These are phyloP conservation scores for Biscogniauxia mediterranea DNA, from an alignment of 2,329 filamentous ascomycete genomes.

Conservation along the genomic window DNA sequence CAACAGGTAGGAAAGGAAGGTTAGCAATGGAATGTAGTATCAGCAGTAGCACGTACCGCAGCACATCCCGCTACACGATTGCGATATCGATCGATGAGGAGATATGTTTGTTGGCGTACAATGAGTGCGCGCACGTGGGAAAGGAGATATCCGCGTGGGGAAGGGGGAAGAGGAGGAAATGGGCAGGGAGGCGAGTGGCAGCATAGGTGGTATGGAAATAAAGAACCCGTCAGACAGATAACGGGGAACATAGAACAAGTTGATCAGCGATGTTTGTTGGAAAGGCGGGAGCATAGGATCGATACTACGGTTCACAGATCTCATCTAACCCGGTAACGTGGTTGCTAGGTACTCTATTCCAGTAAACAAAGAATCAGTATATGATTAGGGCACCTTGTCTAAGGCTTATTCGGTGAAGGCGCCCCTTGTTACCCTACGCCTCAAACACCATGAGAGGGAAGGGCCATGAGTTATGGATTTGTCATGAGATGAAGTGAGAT, in stretches of 20 bases:
- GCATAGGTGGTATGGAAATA: not conserved
- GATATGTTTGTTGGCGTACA: too few relatives aligned
- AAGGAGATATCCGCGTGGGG: too few relatives aligned
- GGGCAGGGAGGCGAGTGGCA: not conserved
- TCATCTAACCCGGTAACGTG: not conserved
- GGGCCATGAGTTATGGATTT: not conserved
- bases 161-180: not conserved
- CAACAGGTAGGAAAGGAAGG: too few relatives aligned
- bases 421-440: not conserved
- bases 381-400: not conserved
- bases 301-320: not conserved
- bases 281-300: not conserved
- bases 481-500: not conserved
- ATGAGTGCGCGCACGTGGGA: too few relatives aligned
- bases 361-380: not conserved
- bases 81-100: too few relatives aligned
- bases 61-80: too few relatives aligned
- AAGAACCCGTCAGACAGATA: not conserved
- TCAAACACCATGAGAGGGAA: not conserved
- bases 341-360: not conserved
- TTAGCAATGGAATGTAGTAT: too few relatives aligned
- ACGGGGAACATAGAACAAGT: not conserved
- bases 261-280: not conserved
- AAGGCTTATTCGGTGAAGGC: not conserved
- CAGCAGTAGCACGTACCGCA: too few relatives aligned